phyloP scores from a whole-genome alignment of 1,139 yeast species.

The Candida frijolesensis region DNA sequence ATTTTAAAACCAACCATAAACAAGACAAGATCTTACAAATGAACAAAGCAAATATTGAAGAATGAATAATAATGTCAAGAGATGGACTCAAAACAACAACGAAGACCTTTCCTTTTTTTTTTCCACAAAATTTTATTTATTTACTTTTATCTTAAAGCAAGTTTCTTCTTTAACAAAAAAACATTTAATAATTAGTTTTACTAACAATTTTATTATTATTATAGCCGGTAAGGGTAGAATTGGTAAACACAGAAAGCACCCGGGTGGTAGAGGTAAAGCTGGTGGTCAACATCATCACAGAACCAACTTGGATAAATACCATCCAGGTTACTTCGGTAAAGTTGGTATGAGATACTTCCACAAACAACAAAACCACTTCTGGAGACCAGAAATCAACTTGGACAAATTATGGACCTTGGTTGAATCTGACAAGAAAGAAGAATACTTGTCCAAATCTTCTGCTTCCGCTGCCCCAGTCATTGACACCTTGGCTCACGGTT shows the following conservation, averaged over 20 bases:
- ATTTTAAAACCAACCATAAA: too few relatives aligned
- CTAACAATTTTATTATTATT: constrained; percentile 30
- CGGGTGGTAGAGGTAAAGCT: constrained; percentile 99
- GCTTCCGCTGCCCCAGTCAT: constrained; percentile 96
- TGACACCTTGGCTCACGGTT: constrained; percentile 99
- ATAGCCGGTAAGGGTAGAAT: constrained; percentile 99
- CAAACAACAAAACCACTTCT: constrained; percentile 93
- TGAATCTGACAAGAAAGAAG: constrained; percentile 93
- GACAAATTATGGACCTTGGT: constrained; percentile 99
- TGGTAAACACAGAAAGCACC: constrained; percentile 99
- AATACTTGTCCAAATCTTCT: constrained; percentile 84
- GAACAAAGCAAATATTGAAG: too few relatives aligned
- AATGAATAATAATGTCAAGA: too few relatives aligned
- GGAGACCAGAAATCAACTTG: constrained; percentile 98
- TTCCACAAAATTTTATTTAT: too few relatives aligned
- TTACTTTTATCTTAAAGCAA: too few relatives aligned
- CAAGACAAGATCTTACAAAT: too few relatives aligned
- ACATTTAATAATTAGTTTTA: constrained; percentile 13
- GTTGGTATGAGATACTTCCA: constrained; percentile 99
- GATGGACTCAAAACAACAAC: too few relatives aligned
- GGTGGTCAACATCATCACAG: constrained; percentile 99
- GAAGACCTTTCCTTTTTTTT: too few relatives aligned
- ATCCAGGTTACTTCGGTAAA: constrained; percentile 99
- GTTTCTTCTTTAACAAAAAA: neutral
- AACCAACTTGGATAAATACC: constrained; percentile 99